phyloP scores from a whole-genome alignment of 2,329 filamentous ascomycete species.

The Emmonsiellopsis sp. region DNA sequence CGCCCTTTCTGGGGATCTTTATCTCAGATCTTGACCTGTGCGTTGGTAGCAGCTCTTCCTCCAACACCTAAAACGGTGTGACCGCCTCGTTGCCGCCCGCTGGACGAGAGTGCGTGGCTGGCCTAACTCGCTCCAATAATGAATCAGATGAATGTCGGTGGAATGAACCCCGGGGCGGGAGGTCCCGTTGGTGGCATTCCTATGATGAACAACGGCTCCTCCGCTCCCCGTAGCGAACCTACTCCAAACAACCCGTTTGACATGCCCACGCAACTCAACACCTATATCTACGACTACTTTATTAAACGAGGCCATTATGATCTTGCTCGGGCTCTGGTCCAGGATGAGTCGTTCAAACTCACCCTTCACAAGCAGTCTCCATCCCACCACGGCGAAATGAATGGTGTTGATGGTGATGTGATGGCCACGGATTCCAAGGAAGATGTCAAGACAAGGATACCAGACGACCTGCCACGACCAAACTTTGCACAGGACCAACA shows the following conservation, averaged over 20 bases:
- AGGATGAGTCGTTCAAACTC: constrained; percentile 51
- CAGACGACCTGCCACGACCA: constrained; percentile 63
- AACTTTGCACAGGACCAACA: constrained; percentile 51
- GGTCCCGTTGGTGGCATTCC: constrained; percentile 49
- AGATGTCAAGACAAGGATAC: constrained; percentile 61
- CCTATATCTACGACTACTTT: constrained; percentile 66
- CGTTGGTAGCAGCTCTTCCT: neutral
- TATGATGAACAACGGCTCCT: constrained; percentile 44
- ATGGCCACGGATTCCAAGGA: constrained; percentile 83
- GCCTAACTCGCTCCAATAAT: constrained; percentile 32
- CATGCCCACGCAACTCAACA: constrained; percentile 44
- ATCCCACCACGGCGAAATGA: constrained; percentile 56
- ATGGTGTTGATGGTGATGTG: constrained; percentile 61
- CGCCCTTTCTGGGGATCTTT: too few species aligned
- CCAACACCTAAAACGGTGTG: neutral
- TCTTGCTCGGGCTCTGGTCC: constrained; percentile 65
- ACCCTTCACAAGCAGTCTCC: constrained; percentile 54
- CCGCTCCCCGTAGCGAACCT: constrained; percentile 33
- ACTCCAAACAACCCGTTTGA: constrained; percentile 26
- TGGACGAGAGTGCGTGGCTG: constrained; percentile 23
- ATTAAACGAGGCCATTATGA: constrained; percentile 76
- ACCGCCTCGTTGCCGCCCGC: constrained; percentile 3
- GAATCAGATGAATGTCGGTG: constrained; percentile 46
- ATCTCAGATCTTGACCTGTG: neutral
- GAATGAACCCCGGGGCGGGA: constrained; percentile 45